Evolutionary conservation across 352 stramenopile species (phyloP).

Genomic region (Phytopythium boreale): DNA sequence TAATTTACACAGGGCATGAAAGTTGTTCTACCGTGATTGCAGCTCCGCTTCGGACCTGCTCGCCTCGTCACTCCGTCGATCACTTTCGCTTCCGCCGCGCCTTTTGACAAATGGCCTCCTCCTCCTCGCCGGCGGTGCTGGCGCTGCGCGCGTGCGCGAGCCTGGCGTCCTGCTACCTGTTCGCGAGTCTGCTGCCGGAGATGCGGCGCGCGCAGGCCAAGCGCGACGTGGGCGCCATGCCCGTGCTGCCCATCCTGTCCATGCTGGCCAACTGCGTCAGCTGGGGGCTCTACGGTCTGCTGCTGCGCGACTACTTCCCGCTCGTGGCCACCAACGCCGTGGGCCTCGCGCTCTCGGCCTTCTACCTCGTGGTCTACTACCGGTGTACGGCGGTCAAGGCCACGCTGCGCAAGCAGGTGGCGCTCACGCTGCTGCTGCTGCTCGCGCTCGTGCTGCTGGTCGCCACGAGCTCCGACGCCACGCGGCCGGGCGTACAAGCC

Average conservation of each 20-base stretch:
- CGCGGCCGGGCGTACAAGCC: constrained; percentile 23
- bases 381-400: constrained; percentile 7
- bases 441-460: constrained; percentile 34
- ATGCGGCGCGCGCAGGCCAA: constrained; percentile 32
- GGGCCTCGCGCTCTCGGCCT: constrained; percentile 33
- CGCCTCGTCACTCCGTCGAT: background rate
- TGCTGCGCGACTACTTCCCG: constrained; percentile 50
- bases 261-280: constrained; percentile 62
- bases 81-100: background rate
- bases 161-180: constrained; percentile 41
- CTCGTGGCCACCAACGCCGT: constrained; percentile 49
- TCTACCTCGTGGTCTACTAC: constrained; percentile 54
- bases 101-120: background rate
- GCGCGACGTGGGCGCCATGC: constrained; percentile 29
- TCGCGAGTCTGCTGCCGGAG: constrained; percentile 37
- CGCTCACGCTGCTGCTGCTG: constrained; percentile 18
- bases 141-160: constrained; percentile 37
- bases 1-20: no score
- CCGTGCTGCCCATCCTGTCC: constrained; percentile 44
- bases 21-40: no score
- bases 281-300: constrained; percentile 52
- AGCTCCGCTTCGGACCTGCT: background rate
- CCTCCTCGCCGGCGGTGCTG: constrained; percentile 14
- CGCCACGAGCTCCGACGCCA: constrained; percentile 21
- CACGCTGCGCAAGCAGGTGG: constrained; percentile 23